Base-by-base conservation (phyloP, 2,329 filamentous ascomycete genomes). In the Curvularia lunata region DNA sequence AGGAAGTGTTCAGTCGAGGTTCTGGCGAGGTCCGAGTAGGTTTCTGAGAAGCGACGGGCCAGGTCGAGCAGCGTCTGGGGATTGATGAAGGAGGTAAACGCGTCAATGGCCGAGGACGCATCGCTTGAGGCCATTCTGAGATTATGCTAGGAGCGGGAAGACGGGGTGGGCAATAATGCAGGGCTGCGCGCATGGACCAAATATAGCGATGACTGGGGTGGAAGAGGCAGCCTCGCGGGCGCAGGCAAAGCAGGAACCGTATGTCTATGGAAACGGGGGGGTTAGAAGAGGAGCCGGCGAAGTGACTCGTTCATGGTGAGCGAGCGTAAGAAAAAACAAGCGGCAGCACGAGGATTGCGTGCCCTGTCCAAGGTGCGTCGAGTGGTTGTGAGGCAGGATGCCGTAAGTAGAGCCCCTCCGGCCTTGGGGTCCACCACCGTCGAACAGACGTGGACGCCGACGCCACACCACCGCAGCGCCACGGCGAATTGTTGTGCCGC, bases 1-100 rank as follows among this genome's bases (percentile, higher is more conserved):
- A 79, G 62, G 52, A 79, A 79, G 61, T 79, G 77, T 28, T 77
- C 71, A 19, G 67, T 70, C 18, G 77, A 79, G 7, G 58, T 63
- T 37, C 66, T 70, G 19, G 76, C 76, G 7, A 78, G 69, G 34
- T 66, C 41, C 32, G 51, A 61, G 60, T 75, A 78, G 18, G 73
- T 77, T 40, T 71, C 69, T 54, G 75, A 73, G 60, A 76, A 77
- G 47, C 70, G 69, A 43, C 56, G 59, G 40, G 75, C 73, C 48
- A 78, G 61, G 54, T 71, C 64, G 19, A 77, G 70, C 49, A 78
- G 60, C 18, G 66, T 71, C 21, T 52, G 46, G 40, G 69, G 63
- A 51, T 73, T 71, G 55, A 77, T 65, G 58, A 68, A 75, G 45
- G 66, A 59, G n/a, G 73, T 75, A 38, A 78, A 66, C 27, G 73